These are phyloP conservation scores for Aspergillus baeticus DNA, from an alignment of 495 filamentous ascomycete species.

Conservation along the genomic window DNA sequence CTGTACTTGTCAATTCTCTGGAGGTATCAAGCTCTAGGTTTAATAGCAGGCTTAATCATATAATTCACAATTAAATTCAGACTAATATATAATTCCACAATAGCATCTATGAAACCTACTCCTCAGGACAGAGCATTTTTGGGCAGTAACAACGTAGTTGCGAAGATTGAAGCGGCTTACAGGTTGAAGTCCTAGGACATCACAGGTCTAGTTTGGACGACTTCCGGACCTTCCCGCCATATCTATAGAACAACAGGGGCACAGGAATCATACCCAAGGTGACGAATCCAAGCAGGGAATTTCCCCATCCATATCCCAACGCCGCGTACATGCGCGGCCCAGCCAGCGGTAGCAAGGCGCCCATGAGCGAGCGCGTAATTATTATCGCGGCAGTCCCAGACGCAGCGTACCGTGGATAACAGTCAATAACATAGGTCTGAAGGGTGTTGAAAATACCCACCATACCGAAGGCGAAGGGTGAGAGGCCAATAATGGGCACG, in stretches of 20 bases:
- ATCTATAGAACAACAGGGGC: conserved; percentile 29
- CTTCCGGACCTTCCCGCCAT: conserved; percentile 17
- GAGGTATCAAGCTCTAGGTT: too few species aligned
- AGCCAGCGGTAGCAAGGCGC: conserved; percentile 62
- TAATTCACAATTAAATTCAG: too few species aligned
- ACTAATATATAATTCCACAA: too few species aligned
- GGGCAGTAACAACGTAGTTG: too few species aligned
- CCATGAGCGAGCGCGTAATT: conserved; percentile 55
- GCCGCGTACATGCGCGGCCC: conserved; percentile 59
- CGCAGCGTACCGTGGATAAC: conserved; percentile 46
- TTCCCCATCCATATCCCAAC: conserved; percentile 67
- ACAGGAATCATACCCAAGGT: conserved; percentile 49
- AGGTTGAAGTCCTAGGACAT: too few species aligned
- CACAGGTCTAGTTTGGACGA: too few species aligned
- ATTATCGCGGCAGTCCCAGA: conserved; percentile 58
- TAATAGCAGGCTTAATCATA: too few species aligned
- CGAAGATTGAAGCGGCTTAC: too few species aligned
- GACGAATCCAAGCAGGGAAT: conserved; percentile 63
- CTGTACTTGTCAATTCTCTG: too few species aligned
- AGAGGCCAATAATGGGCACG: conserved; percentile 35
- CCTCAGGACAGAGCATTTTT: too few species aligned
- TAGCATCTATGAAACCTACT: too few species aligned
- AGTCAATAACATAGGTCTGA: conserved; percentile 38
- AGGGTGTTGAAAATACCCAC: conserved; percentile 29
- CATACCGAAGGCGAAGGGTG: conserved; percentile 24